Conservation (phyloP, 345 rosid genomes). For the Microcos paniculata region DNA sequence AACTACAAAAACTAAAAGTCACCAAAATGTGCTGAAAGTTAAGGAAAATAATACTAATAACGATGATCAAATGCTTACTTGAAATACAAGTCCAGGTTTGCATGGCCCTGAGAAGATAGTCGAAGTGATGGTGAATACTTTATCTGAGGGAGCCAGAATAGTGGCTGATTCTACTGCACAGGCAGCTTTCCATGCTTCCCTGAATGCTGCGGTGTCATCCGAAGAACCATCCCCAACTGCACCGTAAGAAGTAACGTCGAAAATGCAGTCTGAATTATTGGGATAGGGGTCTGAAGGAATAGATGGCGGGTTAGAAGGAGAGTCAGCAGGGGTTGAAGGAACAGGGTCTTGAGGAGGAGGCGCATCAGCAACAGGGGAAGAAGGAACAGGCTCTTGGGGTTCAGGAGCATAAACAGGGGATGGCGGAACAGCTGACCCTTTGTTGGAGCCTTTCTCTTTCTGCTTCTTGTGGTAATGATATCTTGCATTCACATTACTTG, state of each 20-base stretch:
- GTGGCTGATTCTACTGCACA: constrained; percentile 70
- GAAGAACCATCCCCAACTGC: constrained; percentile 84
- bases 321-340: constrained; percentile 20
- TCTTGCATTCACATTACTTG: constrained; percentile 58
- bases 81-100: constrained; percentile 75
- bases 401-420: constrained; percentile 28
- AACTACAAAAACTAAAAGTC: neutral
- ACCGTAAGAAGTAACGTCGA: constrained; percentile 71
- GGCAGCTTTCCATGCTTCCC: constrained; percentile 85
- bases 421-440: constrained; percentile 25
- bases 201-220: constrained; percentile 81
- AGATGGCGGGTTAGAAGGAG: constrained; percentile 33
- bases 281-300: constrained; percentile 75
- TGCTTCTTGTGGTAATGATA: constrained; percentile 63
- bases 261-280: constrained; percentile 39
- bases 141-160: constrained; percentile 64
- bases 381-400: neutral
- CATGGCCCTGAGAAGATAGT: constrained; percentile 94
- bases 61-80: constrained; percentile 35
- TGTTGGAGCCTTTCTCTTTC: constrained; percentile 24
- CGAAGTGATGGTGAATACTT: constrained; percentile 72
- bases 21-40: neutral
- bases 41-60: neutral
- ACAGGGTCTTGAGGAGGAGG: constrained; percentile 18
- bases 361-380: neutral